Conservation (phyloP, 305 asterid species). For the Solanum hybrid region DNA sequence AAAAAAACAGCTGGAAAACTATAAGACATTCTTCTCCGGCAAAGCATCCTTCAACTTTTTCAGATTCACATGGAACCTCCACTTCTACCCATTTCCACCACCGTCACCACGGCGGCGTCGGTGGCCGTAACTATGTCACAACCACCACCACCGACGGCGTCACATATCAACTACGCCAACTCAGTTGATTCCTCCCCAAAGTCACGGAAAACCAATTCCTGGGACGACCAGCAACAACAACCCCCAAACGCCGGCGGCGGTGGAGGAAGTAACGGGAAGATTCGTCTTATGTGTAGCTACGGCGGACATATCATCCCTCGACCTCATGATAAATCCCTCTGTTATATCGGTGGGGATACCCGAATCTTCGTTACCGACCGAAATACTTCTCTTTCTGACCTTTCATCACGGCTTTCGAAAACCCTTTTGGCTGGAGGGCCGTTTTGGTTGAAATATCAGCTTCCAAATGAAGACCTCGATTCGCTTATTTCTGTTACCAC, state of each 20-base stretch:
- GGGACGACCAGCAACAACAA: conserved; percentile 33
- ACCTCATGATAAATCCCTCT: conserved; percentile 76
- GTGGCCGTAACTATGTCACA: conserved; percentile 11
- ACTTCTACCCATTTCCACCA: conserved; percentile 17
- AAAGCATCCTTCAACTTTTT: background rate
- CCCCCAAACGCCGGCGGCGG: conserved; percentile 20
- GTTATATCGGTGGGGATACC: conserved; percentile 91
- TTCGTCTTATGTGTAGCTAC: conserved; percentile 89
- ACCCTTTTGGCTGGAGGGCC: conserved; percentile 42
- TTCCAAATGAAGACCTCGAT: conserved; percentile 82
- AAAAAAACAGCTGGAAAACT: conserved; percentile 23
- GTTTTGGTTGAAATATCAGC: conserved; percentile 59
- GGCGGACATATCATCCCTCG: conserved; percentile 91
- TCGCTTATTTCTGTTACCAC: conserved; percentile 64
- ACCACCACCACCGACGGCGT: conserved; percentile 11
- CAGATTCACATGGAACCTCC: conserved; percentile 42
- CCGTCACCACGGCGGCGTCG: background rate
- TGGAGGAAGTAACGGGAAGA: conserved; percentile 18
- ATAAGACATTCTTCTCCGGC: conserved; percentile 22
- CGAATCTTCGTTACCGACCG: conserved; percentile 74
- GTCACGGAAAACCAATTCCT: conserved; percentile 50
- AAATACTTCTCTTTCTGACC: conserved; percentile 43
- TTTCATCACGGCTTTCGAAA: conserved; percentile 57
- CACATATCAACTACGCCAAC: conserved; percentile 7
- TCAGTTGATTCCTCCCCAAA: conserved; percentile 43